phyloP scores from a whole-genome alignment of 2,329 filamentous ascomycete genomes.

The Penicillium psychrosexuale region DNA sequence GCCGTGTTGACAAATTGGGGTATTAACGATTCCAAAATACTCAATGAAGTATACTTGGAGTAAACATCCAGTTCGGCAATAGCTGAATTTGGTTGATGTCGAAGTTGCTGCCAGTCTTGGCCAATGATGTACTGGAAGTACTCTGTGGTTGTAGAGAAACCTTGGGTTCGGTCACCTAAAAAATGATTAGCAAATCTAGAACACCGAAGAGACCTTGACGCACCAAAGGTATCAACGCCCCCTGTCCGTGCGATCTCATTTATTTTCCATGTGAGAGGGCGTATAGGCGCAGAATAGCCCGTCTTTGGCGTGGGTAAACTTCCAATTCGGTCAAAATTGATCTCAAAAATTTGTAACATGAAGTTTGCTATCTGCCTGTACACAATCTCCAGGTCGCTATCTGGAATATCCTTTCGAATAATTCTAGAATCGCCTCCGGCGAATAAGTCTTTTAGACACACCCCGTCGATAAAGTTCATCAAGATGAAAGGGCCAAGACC shows the following conservation, averaged over 20 bases:
- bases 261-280: constrained; percentile 33
- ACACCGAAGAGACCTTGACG: neutral
- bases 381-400: constrained; percentile 23
- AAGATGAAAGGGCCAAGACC: constrained; percentile 30
- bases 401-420: constrained; percentile 32
- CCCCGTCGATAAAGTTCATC: constrained; percentile 27
- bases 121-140: neutral
- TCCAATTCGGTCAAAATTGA: constrained; percentile 30
- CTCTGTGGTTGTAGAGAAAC: neutral
- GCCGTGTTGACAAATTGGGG: constrained; percentile 21
- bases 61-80: neutral
- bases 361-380: constrained; percentile 29
- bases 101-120: constrained; percentile 1
- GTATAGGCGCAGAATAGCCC: constrained; percentile 13
- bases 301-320: constrained; percentile 24
- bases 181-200: neutral
- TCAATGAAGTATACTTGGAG: neutral
- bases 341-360: constrained; percentile 28
- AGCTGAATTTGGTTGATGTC: neutral
- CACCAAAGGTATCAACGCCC: constrained; percentile 31
- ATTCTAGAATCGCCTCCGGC: constrained; percentile 39
- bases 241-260: constrained; percentile 29
- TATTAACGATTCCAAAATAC: constrained; percentile 15
- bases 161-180: neutral
- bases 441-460: constrained; percentile 25